A percentile compares a stretch with the other conserved stretches of the same genome.
These are phyloP conservation scores for Paecilomyces dactylethromorphus DNA, from an alignment of 2,329 filamentous ascomycete species.

Conservation along the genomic window DNA sequence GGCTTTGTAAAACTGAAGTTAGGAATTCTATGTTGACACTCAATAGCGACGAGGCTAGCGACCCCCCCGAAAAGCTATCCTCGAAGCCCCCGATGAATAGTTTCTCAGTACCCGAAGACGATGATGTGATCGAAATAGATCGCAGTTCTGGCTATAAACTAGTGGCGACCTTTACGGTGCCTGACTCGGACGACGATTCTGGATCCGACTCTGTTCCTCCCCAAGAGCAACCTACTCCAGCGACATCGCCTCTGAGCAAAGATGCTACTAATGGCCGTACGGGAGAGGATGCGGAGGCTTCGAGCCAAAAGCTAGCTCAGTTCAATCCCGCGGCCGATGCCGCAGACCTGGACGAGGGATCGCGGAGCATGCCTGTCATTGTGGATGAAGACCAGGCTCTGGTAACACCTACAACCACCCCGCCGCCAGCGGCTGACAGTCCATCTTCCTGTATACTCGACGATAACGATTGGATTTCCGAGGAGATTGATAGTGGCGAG, in stretches of 20 bases:
- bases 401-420: constrained; percentile 17
- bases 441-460: background rate
- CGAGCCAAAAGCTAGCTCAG: background rate
- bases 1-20: too few species aligned
- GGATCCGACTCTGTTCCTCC: constrained; percentile 14
- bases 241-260: constrained; percentile 15
- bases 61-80: background rate
- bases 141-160: constrained; percentile 4
- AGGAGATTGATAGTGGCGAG: background rate
- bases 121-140: constrained; percentile 13
- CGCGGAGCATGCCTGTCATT: constrained; percentile 10
- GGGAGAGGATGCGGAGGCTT: background rate
- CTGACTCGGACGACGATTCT: constrained; percentile 14
- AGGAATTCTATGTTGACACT: constrained; percentile 4
- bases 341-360: constrained; percentile 1
- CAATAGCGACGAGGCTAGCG: constrained; percentile 4
- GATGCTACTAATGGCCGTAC: background rate
- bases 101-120: constrained; percentile 36
- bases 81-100: constrained; percentile 23
- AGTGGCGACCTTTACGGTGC: background rate
- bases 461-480: background rate
- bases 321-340: background rate
- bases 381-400: constrained; percentile 11
- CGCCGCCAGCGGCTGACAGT: constrained; percentile 5
- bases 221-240: constrained; percentile 15